Evolutionary conservation across 1,284 basidiomycete genomes (phyloP).

Genomic region (Ceratobasidium sp.): DNA sequence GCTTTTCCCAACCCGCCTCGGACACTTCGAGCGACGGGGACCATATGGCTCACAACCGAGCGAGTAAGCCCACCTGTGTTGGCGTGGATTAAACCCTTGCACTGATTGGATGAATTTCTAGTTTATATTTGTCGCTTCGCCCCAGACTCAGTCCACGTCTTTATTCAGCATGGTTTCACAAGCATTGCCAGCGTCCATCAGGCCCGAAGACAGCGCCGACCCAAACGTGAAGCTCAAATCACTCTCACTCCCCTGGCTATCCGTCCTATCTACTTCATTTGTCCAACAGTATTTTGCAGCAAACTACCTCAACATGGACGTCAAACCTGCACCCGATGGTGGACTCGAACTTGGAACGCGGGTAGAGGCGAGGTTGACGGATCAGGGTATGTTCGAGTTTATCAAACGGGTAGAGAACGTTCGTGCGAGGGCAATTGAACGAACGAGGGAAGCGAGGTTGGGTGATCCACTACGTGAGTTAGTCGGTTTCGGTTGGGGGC

Average conservation of each 20-base stretch:
- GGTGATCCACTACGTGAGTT: slow-evolving; percentile 75
- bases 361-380: slow-evolving; percentile 74
- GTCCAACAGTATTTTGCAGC: slow-evolving; percentile 78
- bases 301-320: slow-evolving; percentile 75
- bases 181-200: slow-evolving; percentile 17
- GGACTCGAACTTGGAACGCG: slow-evolving; percentile 72
- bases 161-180: slow-evolving; percentile 16
- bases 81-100: slow-evolving; percentile 18
- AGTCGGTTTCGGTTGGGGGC: too few species aligned
- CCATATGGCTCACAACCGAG: slow-evolving; percentile 75
- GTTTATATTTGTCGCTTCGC: slow-evolving; percentile 70
- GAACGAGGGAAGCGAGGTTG: slow-evolving; percentile 71
- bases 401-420: slow-evolving; percentile 78
- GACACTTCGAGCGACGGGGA: slow-evolving; percentile 71
- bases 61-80: slow-evolving; percentile 66
- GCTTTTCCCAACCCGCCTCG: slow-evolving; percentile 66
- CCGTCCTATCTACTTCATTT: slow-evolving; percentile 76
- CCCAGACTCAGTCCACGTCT: slow-evolving; percentile 51
- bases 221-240: slow-evolving; percentile 61
- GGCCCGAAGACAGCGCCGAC: slow-evolving; percentile 50
- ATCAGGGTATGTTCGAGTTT: slow-evolving; percentile 78
- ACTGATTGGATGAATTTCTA: slow-evolving; percentile 54
- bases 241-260: slow-evolving; percentile 70
- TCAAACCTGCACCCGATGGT: slow-evolving; percentile 74
- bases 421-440: slow-evolving; percentile 77